Evolutionary conservation across 768 basidiomycete species (phyloP).

Genomic region (Coprinopsis sp.): DNA sequence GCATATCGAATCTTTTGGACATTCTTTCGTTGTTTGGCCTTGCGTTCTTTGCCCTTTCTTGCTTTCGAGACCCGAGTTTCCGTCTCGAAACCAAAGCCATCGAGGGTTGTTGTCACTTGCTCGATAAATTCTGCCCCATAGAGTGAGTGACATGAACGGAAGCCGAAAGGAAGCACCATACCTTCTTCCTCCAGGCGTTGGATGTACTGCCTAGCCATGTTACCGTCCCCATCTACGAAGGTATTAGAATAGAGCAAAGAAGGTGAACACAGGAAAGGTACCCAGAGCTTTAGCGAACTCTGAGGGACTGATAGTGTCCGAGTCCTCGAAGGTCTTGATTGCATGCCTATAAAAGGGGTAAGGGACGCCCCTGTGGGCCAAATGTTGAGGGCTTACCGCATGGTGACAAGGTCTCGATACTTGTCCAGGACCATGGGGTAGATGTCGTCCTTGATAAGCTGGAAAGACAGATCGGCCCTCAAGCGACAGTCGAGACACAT

Average conservation of each 20-base stretch:
- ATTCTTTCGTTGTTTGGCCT: constrained; percentile 39
- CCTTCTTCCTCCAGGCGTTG: constrained; percentile 71
- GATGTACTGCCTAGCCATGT: constrained; percentile 54
- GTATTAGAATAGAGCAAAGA: constrained; percentile 1
- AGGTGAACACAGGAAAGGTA: constrained; percentile 15
- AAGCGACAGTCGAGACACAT: constrained; percentile 76
- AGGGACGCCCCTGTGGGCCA: background rate
- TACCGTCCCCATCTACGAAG: constrained; percentile 38
- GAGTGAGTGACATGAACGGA: background rate
- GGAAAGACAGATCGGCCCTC: constrained; percentile 59
- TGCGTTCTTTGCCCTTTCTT: constrained; percentile 36
- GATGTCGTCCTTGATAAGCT: constrained; percentile 55
- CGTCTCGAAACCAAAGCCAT: constrained; percentile 41
- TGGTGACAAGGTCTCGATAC: constrained; percentile 65
- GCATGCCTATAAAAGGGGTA: constrained; percentile 43
- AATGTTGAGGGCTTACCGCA: constrained; percentile 44
- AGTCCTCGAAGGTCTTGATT: constrained; percentile 60
- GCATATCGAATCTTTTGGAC: constrained; percentile 53
- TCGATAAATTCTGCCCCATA: constrained; percentile 52
- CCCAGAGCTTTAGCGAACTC: constrained; percentile 62
- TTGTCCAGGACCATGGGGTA: constrained; percentile 57
- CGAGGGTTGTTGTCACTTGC: constrained; percentile 41
- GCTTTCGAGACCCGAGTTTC: constrained; percentile 34
- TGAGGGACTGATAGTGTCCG: constrained; percentile 36
- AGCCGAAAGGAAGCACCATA: constrained; percentile 18